Percentiles rank a stretch among this genome's conserved stretches.
These are phyloP conservation scores for Neurospora sp. DNA, from an alignment of 495 filamentous ascomycete genomes.

Conservation along the genomic window DNA sequence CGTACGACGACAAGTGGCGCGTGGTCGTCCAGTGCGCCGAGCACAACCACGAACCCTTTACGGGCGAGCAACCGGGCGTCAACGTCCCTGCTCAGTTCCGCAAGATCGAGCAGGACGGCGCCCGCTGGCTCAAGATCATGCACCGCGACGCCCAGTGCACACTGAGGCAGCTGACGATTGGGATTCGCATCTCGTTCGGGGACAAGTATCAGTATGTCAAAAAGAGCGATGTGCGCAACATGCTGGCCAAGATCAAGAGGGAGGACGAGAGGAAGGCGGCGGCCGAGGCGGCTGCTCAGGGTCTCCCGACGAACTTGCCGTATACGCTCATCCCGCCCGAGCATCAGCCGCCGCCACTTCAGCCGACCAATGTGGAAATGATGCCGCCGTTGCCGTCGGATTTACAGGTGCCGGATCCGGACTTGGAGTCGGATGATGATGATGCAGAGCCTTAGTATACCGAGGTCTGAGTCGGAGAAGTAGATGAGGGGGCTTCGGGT, in stretches of 20 bases:
- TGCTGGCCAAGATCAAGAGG: conserved; percentile 26
- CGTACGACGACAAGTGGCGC: conserved; percentile 29
- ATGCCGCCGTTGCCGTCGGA: conserved; percentile 20
- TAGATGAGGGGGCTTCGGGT: background rate
- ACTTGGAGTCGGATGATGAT: conserved; percentile 24
- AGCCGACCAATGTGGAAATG: conserved; percentile 12
- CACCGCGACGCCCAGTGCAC: conserved; percentile 24
- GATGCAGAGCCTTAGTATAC: conserved; percentile 11
- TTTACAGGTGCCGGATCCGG: conserved; percentile 26
- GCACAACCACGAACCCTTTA: conserved; percentile 29
- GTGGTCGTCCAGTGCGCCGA: conserved; percentile 25
- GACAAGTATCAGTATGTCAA: conserved; percentile 32
- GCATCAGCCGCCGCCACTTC: conserved; percentile 20
- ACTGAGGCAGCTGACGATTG: conserved; percentile 26
- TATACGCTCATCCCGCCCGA: conserved; percentile 21
- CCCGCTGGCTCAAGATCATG: conserved; percentile 28
- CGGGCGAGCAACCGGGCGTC: conserved; percentile 18
- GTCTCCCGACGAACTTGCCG: conserved; percentile 12
- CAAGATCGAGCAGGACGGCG: conserved; percentile 26
- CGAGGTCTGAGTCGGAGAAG: background rate
- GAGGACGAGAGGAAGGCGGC: conserved; percentile 24
- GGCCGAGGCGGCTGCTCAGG: conserved; percentile 9
- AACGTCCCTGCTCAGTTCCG: conserved; percentile 25
- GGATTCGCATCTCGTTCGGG: conserved; percentile 24
- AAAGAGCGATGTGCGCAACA: conserved; percentile 24